Evolutionary conservation across 2,329 filamentous ascomycete species (phyloP), one percentile per base, ranked within the genome.

Genomic region (Fusarium subglutinans): DNA sequence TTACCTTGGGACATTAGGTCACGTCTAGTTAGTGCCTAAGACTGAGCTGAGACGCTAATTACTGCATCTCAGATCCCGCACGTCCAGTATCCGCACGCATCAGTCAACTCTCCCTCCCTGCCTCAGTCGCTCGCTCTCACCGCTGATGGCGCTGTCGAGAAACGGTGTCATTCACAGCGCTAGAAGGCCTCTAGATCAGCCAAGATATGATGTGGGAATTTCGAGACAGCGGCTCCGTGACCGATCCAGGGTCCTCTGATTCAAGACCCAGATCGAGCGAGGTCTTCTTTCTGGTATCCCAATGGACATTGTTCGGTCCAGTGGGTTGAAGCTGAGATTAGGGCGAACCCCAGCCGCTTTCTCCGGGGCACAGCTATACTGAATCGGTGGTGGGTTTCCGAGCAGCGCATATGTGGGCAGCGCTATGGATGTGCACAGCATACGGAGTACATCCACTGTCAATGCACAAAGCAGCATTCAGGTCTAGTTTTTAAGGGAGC

Each of bases 151-250:
- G 35, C 35, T 57, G 40, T 62, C 44, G 26, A 28, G 26, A 53
- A 66, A 70, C 15, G 41, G 51, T 55, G 66, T 70, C 58, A 54
- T 45, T 66, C 26, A 28, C 28, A 57, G 33, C 67, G 45, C 66
- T 70, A 70, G 66, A 70, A 70, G 30, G 28, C 35, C 44, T 22
- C 35, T 53, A 55, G 55, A 43, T 41, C 40, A 35, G 43, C 56
- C 61, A 45, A 53, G 38, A 63, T 20, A 63, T 54, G 53, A 44
- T 20, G 26, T 66, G 47, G 43, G 38, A 67, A 38, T 55, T 67
- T 74, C 51, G 71, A 74, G 71, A 73, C 71, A 74, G 58, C 55
- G 63, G 67, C 58, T 72, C 37, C 55, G 41, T 66, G 64, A 28
- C 28, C 43, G 53, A 67, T 73, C 53, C 28, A 61, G 71, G 67